Conservation (phyloP, 192 early-diverging fungal genomes). For the Phlyctochytrium bullatum region DNA sequence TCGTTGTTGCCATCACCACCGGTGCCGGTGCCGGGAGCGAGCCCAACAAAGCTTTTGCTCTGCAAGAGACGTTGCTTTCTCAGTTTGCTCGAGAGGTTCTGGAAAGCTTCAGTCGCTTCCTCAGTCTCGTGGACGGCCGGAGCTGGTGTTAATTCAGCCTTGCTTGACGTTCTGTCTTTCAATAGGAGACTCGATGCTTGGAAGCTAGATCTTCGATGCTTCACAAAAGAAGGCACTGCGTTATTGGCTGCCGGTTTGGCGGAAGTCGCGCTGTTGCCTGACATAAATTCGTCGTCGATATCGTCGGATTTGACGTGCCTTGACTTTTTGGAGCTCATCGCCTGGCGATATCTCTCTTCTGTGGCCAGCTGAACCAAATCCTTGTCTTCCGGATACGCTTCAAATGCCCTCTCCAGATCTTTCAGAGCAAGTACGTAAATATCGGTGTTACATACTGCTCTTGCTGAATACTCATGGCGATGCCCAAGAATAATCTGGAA, state of each 20-base stretch:
- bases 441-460: constrained; percentile 48
- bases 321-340: constrained; percentile 25
- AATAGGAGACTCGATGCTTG: too few species aligned
- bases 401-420: constrained; percentile 40
- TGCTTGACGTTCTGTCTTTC: too few species aligned
- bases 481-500: constrained; percentile 45
- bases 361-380: constrained; percentile 30
- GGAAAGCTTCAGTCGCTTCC: too few species aligned
- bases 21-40: too few species aligned
- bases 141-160: too few species aligned
- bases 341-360: constrained; percentile 30
- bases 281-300: constrained; percentile 12
- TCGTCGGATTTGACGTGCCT: constrained; percentile 20
- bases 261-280: neutral
- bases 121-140: too few species aligned
- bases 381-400: constrained; percentile 42
- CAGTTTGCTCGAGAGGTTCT: too few species aligned
- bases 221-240: neutral
- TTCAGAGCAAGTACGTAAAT: constrained; percentile 46
- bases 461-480: constrained; percentile 43
- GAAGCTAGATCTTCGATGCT: too few species aligned
- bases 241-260: neutral
- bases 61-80: too few species aligned
- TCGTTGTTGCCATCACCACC: too few species aligned
- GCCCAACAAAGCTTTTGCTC: too few species aligned